Base-by-base conservation (phyloP, 805 yeast genomes). In the Teunomyces aglyptinius region DNA sequence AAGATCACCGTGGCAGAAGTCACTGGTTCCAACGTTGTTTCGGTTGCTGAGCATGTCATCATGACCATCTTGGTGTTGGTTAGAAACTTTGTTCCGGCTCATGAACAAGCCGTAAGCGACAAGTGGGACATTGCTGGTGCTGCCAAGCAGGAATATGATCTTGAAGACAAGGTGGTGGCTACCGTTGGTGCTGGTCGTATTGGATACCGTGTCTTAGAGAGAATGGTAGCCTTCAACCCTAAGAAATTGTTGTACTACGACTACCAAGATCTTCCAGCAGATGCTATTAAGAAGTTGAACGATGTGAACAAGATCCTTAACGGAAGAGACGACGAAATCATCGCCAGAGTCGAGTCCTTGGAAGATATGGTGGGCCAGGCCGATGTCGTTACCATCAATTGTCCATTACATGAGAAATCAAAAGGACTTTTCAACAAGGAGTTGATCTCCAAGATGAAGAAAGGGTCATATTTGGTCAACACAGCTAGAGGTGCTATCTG, bases 101-200 rank as follows among this genome's bases (percentile, higher is more conserved):
- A 86, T 62, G 81, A 82, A 46, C 87, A 82, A 63, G 82, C 86
- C 38, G 58, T 78, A 41, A 49, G 60, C 41, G 83, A 81, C 36
- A 76, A 73, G 27, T 86, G 94, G 94, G 85, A 86, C 60, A 86
- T 86, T 58, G 91, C 94, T 16, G 64, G 56, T 1, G 78, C 79
- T 43, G 88, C 91, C 48, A 83, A 84, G 67, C 83, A 83, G 58
- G 81, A 85, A 31, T 86, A 78, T 55, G 94, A 86, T 58, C 63
- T 86, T 49, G 94, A 86, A 63, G 86, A 80, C 49, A 86, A 86
- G 68, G 84, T 81, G 26, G 73, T 86, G 49, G 85, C 86, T n/a
- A 85, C 91, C 34, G 85, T 86, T 50, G 94, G 91, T 49, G 86
- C 86, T 24, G 94, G 92, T 44, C 78, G 92, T 64, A 87, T 86